Evolutionary conservation across 1,284 basidiomycete genomes (phyloP), one percentile per base, ranked within the genome.

Genomic region (Sporisorium exsertum): DNA sequence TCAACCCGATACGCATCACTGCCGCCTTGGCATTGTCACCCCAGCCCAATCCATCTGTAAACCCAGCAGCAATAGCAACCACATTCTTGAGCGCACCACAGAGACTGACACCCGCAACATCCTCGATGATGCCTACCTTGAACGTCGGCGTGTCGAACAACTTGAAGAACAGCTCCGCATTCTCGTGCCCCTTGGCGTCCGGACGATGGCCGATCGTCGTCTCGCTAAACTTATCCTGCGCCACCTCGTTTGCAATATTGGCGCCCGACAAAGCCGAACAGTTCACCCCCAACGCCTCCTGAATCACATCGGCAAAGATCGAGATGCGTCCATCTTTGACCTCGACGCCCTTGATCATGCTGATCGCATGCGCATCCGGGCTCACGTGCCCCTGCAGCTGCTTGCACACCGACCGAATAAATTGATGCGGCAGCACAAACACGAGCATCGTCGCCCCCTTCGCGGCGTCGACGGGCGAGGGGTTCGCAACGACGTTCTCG

Each of bases 1-100:
- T 75, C 46, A 86, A 60, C 6, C 84, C 84, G 62, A 84, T 89
- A 45, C 89, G 86, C 88, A 90, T 89, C 76, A 90, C 87, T 10
- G 89, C 89, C 24, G 88, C 88, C 72, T 90, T 89, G n/a, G 88
- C 87, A 77, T 90, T 90, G 84, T 88, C 87, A 12, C 89, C 89
- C 85, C 87, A 89, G 40, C 87, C 86, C 2, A 90, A 80, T 15
- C 89, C 89, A 71, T 90, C 89, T 40, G 86, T 85, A 63, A 90
- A 87, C 1, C 89, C 89, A 2, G 89, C 89, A 5, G 88, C 89
- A 56, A 90, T 87, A 18, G 89, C 89, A 2, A 89, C 88, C 45
- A 90, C 74, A 50, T 87, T 89, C 87, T 90, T 90, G 51, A 90
- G 83, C 2, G 89, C 89, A 40, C 89, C 89, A 60, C 88, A 89